Evolutionary conservation across 2,329 filamentous ascomycete species (phyloP), one percentile per base, ranked within the genome.

Genomic region (Exophiala xenobiotica): DNA sequence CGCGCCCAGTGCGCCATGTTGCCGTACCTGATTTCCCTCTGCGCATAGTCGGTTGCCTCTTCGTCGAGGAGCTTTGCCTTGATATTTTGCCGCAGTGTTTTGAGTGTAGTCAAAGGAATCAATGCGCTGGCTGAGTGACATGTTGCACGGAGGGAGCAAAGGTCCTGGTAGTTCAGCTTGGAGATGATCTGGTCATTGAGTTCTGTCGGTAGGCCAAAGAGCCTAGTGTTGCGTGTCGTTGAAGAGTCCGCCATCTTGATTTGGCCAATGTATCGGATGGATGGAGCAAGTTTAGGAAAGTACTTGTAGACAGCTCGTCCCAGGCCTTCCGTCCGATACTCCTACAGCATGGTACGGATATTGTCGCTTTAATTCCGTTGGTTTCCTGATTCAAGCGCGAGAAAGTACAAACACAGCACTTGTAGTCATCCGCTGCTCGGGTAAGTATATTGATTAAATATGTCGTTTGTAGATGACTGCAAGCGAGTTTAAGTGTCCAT

Each of bases 261-360:
- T 71, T 11, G 81, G n/a, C n/a, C n/a, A n/a, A n/a, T n/a, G n/a
- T 66, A 62, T 83, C 83, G 41, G 76, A 71, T 1, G 77, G 77
- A 56, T 83, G 80, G 63, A 82, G 82, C 0, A 83, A 70, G 29
- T 2, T n/a, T n/a, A n/a, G n/a, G n/a, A n/a, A n/a, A n/a, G n/a
- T n/a, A n/a, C n/a, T n/a, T n/a, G n/a, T n/a, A n/a, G n/a, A n/a
- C n/a, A n/a, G n/a, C n/a, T n/a, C n/a, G n/a, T n/a, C n/a, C n/a
- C n/a, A n/a, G n/a, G n/a, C n/a, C n/a, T n/a, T n/a, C n/a, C n/a
- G n/a, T n/a, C n/a, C n/a, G n/a, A n/a, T n/a, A n/a, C n/a, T n/a
- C n/a, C n/a, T n/a, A n/a, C n/a, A n/a, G n/a, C n/a, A n/a, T n/a
- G n/a, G n/a, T n/a, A n/a, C n/a, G n/a, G n/a, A n/a, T n/a, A n/a